Base-by-base conservation (phyloP, 176 grass and related monocot species). In the Elaeis guineensis region DNA sequence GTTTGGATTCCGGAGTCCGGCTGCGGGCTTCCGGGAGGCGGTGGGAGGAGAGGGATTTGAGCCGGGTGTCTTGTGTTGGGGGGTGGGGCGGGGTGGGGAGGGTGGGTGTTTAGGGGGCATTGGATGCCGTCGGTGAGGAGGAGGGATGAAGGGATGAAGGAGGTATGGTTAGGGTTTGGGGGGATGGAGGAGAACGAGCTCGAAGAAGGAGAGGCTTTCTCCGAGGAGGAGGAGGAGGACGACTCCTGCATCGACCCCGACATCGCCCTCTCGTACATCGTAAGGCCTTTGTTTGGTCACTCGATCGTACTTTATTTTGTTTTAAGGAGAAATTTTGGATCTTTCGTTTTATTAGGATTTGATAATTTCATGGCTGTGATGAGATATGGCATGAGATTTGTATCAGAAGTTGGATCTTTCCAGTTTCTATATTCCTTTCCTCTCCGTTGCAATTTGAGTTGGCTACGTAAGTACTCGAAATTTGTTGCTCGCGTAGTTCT, bases 221-320 rank as follows among this genome's bases (percentile, higher is more conserved):
- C 35, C 35, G 35, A 11, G 35, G 1, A 44, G 35, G 35, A 44
- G 11, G 85, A 69, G 55, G 85, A 88, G 8, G 64, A 76, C 16
- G 73, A 72, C 12, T 62, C 79, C 62, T 80, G 71, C 72, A 62
- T 86, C 75, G 88, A 98, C 52, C 93, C 93, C 6, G 88, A 98
- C 76, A 57, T 86, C 29, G 56, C 81, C 21, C 85, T 88, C 67
- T 89, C 88, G 66, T 98, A 98, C 81, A 92, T 98, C 73, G 93
- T 98, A 79, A 92, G 93, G 69, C 58, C 17, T 24, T 1, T 44
- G 35, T 12, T 44, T 11, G 9, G 35, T 58, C 18, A n/a, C 11
- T 11, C 0, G 49, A 4, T 20, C 17, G 15, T 22, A 4, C 1
- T 57, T 64, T 25, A 17, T n/a, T 22, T 11, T 72, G n/a, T 67